Conservation (phyloP, 129 eudicot species). For the Ambrosia artemisiifolia region DNA sequence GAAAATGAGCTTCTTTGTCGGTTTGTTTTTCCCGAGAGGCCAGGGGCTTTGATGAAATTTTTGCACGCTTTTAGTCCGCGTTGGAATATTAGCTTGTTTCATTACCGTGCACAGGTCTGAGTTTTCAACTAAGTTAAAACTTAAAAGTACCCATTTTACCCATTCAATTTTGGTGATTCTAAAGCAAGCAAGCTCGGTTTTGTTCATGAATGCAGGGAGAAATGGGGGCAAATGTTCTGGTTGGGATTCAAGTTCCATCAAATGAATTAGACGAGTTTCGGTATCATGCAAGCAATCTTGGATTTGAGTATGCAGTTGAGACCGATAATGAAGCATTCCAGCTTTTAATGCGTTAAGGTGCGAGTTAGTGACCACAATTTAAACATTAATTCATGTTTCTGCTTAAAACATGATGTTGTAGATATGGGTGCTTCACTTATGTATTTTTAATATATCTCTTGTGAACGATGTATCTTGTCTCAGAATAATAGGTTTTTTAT, state of each 20-base stretch:
- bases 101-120: conserved; percentile 91
- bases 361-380: background rate
- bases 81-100: conserved; percentile 96
- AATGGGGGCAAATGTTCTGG: conserved; percentile 93
- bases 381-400: conserved; percentile 6
- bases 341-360: conserved; percentile 70
- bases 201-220: conserved; percentile 52
- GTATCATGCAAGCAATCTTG: conserved; percentile 65
- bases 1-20: conserved; percentile 85
- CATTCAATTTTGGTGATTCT: background rate
- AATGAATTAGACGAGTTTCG: conserved; percentile 59
- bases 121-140: background rate
- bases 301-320: conserved; percentile 74
- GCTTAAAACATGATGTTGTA: conserved; percentile 14
- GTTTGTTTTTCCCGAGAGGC: conserved; percentile 87
- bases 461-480: background rate
- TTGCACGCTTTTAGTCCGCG: conserved; percentile 85
- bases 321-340: conserved; percentile 60
- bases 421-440: conserved; percentile 12
- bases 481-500: background rate
- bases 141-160: background rate
- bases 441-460: background rate
- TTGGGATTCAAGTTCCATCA: conserved; percentile 73
- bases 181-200: background rate
- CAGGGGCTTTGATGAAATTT: conserved; percentile 92